Percentiles rank a stretch among this genome's conserved stretches.
Conservation (phyloP, 75 land plant species). For the Picea sitchensis region DNA sequence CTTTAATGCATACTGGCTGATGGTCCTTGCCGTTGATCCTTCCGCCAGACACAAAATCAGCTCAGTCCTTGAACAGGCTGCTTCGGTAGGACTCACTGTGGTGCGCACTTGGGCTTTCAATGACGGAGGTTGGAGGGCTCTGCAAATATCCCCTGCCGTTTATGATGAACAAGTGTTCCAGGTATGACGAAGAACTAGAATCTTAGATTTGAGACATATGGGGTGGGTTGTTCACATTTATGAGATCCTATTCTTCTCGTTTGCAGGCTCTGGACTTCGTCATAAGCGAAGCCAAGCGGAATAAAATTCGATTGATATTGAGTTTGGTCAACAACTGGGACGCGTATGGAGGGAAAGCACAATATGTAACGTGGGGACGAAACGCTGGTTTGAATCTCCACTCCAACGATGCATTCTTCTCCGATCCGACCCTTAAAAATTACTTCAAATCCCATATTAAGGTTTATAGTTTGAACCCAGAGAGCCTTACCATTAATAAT, state of each 20-base stretch:
- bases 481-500: not conserved
- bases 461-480: constrained; percentile 39
- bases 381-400: constrained; percentile 35
- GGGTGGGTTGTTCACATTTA: not conserved
- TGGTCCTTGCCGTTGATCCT: constrained; percentile 40
- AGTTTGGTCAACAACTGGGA: constrained; percentile 84
- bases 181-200: constrained; percentile 19
- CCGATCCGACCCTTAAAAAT: constrained; percentile 55
- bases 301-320: constrained; percentile 70
- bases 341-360: constrained; percentile 33
- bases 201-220: not conserved
- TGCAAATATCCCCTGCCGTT: too few relatives aligned
- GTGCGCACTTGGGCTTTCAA: constrained; percentile 95
- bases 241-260: not conserved
- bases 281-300: constrained; percentile 62
- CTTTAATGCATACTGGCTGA: too few relatives aligned
- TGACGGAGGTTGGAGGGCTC: constrained; percentile 18
- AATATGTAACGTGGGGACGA: constrained; percentile 69
- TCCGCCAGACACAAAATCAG: constrained; percentile 59
- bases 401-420: constrained; percentile 78
- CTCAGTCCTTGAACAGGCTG: constrained; percentile 64
- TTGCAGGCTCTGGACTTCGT: constrained; percentile 88
- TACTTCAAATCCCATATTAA: constrained; percentile 18
- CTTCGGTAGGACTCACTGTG: constrained; percentile 73
- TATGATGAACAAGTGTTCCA: constrained; percentile 45